A percentile compares a stretch with the other conserved stretches of the same genome.
Evolutionary conservation across 2,329 filamentous ascomycete species (phyloP).

Genomic region (Diplocarpon rosae): DNA sequence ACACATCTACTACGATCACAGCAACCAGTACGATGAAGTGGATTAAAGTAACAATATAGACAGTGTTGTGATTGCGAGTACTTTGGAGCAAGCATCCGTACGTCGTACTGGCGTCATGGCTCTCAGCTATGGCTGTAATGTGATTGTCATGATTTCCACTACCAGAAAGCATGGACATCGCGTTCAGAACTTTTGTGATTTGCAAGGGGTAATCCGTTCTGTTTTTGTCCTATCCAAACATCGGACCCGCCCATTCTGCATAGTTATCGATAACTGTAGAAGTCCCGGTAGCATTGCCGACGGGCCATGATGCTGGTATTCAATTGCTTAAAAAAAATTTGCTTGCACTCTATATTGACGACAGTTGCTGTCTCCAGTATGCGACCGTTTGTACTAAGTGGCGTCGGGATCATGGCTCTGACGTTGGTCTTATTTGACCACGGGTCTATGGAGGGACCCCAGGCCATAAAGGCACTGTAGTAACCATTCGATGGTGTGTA

Average conservation of each 20-base stretch:
- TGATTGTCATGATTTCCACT: neutral
- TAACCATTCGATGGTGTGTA: neutral
- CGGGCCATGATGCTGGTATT: neutral
- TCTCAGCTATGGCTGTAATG: neutral
- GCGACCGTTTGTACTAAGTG: neutral
- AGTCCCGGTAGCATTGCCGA: neutral
- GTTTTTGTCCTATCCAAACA: neutral
- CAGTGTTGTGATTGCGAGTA: neutral
- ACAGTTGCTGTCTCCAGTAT: neutral
- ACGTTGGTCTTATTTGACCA: neutral
- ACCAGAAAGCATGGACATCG: neutral
- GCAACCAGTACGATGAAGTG: neutral
- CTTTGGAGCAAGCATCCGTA: neutral
- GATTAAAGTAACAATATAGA: neutral
- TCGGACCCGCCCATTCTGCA: neutral
- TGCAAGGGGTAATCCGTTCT: neutral
- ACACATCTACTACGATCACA: neutral
- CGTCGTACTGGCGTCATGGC: neutral
- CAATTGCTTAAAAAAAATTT: neutral
- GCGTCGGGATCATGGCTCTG: neutral
- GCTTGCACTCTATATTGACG: neutral
- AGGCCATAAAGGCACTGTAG: neutral
- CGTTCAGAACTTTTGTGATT: conserved; percentile 1
- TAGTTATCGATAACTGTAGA: neutral
- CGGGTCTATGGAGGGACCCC: neutral